Conservation (phyloP, 2,329 filamentous ascomycete genomes). For the Pyrenochaeta sp. region DNA sequence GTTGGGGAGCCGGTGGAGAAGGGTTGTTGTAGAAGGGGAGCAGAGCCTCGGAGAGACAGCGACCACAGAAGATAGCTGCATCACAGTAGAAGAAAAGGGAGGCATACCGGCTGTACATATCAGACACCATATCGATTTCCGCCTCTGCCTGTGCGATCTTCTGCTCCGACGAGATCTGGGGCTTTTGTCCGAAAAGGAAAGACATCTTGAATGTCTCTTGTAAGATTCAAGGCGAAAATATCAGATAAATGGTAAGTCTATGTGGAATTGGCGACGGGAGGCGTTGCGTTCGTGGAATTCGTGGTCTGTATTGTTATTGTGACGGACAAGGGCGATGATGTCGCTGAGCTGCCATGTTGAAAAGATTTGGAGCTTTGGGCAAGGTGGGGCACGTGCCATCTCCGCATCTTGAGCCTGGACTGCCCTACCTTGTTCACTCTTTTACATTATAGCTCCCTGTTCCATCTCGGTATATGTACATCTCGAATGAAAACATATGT, state of each 20-base stretch:
- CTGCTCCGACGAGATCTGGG: conserved; percentile 92
- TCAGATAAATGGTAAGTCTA: no score
- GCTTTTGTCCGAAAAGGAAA: conserved; percentile 65
- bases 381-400: conserved; percentile 7
- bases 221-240: neutral
- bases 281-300: neutral
- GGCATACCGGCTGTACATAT: conserved; percentile 94
- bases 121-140: conserved; percentile 96
- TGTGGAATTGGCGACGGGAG: neutral
- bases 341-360: conserved; percentile 6
- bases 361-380: conserved; percentile 19
- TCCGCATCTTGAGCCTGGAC: no score
- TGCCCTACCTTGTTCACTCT: no score
- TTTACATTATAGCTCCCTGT: no score
- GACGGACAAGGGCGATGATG: conserved; percentile 8
- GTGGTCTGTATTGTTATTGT: neutral
- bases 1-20: neutral
- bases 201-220: conserved; percentile 37
- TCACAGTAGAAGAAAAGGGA: neutral
- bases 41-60: neutral
- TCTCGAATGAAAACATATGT: no score
- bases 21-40: neutral
- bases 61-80: no score
- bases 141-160: conserved; percentile 97
- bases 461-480: no score